Base-by-base conservation (phyloP, 2,329 filamentous ascomycete species). In the Cladophialophora carrionii region DNA sequence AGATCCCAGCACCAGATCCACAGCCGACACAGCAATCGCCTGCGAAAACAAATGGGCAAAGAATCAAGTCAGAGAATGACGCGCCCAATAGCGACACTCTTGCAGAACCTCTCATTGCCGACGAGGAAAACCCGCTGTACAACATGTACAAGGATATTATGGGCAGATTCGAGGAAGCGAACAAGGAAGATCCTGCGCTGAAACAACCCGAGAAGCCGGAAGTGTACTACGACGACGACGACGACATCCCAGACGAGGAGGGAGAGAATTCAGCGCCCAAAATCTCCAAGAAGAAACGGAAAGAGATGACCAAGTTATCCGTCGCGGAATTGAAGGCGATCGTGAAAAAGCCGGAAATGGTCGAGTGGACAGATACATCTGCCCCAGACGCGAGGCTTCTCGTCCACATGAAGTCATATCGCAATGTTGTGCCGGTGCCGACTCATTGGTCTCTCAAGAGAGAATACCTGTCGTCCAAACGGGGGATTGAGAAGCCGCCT, bases 291-390 rank as follows among this genome's bases (percentile, higher is more conserved):
- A 97, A 96, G 83, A 94, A 96, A 79, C 86, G 90, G 71, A 99
- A 98, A 81, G 87, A 90, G 79, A 84, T 92, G 75, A 96, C 90
- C 80, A 96, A 96, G 78, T 83, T 98, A 34, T 96, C 94, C 6
- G 91, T 99, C 65, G 95, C 95, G 56, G 92, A 98, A 78, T 85
- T 99, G 69, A 99, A 99, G 79, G 91, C 94, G 5, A 81, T 96
- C 62, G 95, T 97, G 66, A 86, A 84, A 72, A 94, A 93, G 71
- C 95, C 95, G 2, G 95, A 99, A 77, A 87, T 96, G 9, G 94
- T 99, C 5, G 95, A 99, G 74, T 98, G 95, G 95, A 95, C 96
- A 61, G 95, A 99, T 75, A 91, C 91, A 12, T 96, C 92, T 17
- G 93, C 95, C 0, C 87, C 90, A 29, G 93, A 99, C 75, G 95